phyloP scores from a whole-genome alignment of 805 yeast genomes.

The Ogataea allantospora region DNA sequence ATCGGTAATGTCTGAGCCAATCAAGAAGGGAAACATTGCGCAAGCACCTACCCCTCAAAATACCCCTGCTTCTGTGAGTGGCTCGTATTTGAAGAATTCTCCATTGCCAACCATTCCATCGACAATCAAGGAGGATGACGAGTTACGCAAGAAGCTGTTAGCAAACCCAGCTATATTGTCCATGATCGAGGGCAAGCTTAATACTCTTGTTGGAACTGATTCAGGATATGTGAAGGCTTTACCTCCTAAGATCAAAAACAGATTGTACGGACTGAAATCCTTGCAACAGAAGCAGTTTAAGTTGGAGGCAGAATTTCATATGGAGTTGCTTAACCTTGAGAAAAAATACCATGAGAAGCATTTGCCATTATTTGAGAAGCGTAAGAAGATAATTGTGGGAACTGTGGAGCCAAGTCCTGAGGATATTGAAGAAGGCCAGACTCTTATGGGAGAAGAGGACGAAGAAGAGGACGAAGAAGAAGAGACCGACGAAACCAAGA shows the following conservation, averaged over 20 bases:
- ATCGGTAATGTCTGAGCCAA: conserved; percentile 75
- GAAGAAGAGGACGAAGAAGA: conserved; percentile 33
- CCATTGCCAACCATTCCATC: conserved; percentile 59
- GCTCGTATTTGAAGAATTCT: conserved; percentile 63
- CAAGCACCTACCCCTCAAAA: conserved; percentile 98
- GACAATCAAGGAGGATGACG: conserved; percentile 73
- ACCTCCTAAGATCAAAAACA: conserved; percentile 67
- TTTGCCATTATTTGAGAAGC: conserved; percentile 70
- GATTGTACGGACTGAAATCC: conserved; percentile 80
- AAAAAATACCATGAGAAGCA: conserved; percentile 71
- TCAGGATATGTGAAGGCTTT: conserved; percentile 81
- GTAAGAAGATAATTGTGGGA: conserved; percentile 74
- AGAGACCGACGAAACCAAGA: conserved; percentile 23
- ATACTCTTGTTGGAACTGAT: conserved; percentile 78
- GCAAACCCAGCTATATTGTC: conserved; percentile 80
- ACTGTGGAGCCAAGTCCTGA: conserved; percentile 70
- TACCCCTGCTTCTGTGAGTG: conserved; percentile 87
- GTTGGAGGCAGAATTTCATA: conserved; percentile 88
- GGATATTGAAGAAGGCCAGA: conserved; percentile 78
- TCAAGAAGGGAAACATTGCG: conserved; percentile 77
- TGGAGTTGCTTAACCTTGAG: conserved; percentile 83
- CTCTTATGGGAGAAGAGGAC: conserved; percentile 49
- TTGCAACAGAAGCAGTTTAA: conserved; percentile 77
- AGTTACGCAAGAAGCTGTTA: conserved; percentile 38
- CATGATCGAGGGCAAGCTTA: conserved; percentile 87